A percentile compares a stretch with the other conserved stretches of the same genome.
Evolutionary conservation across 2,329 filamentous ascomycete species (phyloP).

Genomic region (Neopestalotiopsis sp.): DNA sequence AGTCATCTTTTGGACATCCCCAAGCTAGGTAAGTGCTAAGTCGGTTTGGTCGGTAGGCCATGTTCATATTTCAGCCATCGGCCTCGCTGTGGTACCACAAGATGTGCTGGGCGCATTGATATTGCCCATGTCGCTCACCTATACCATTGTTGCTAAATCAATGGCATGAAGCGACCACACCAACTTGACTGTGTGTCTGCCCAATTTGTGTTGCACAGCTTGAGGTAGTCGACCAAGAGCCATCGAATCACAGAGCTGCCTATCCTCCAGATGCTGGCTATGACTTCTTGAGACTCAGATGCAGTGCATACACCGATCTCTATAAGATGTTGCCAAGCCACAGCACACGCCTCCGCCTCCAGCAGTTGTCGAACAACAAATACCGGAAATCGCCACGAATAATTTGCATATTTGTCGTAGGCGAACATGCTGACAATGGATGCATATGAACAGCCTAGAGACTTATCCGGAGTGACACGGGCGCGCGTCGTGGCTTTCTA

Average conservation of each 20-base stretch:
- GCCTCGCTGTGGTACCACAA: background rate
- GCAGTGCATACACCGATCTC: background rate
- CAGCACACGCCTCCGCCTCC: background rate
- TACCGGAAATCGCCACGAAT: background rate
- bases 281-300: background rate
- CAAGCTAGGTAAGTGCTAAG: background rate
- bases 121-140: background rate
- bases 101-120: background rate
- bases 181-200: slow-evolving; percentile 2
- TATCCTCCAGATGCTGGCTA: background rate
- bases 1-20: slow-evolving; percentile 14
- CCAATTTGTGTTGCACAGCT: background rate
- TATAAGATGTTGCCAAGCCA: background rate
- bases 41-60: background rate
- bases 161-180: background rate
- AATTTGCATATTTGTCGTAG: background rate
- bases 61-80: background rate
- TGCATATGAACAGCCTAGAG: background rate
- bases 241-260: background rate
- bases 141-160: background rate
- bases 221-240: background rate
- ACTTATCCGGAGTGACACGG: slow-evolving; percentile 1
- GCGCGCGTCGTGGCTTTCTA: background rate
- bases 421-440: background rate
- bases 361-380: background rate